Conservation (phyloP, 805 yeast species). For the Candida piceae region DNA sequence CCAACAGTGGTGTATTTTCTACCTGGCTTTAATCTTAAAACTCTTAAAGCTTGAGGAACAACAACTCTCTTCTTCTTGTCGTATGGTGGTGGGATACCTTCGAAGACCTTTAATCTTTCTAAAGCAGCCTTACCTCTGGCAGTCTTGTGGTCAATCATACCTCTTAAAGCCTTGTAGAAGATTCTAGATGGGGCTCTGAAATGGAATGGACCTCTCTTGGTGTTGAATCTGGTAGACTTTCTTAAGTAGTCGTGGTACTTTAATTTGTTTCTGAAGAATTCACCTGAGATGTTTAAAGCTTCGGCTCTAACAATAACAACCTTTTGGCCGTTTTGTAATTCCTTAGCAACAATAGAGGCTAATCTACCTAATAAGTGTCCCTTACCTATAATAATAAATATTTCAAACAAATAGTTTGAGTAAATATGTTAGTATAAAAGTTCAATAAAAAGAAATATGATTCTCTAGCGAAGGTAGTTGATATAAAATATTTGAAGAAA, state of each 20-base stretch:
- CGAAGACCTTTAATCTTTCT: constrained; percentile 98
- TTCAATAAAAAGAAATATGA: too few relatives aligned
- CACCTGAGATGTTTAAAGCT: constrained; percentile 98
- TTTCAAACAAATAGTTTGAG: neutral
- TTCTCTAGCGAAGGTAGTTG: too few relatives aligned
- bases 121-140: constrained; percentile 99
- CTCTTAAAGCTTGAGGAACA: constrained; percentile 99
- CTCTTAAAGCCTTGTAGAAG: constrained; percentile 99
- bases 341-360: constrained; percentile 98
- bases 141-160: constrained; percentile 99
- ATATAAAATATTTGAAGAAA: too few relatives aligned
- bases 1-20: constrained; percentile 99
- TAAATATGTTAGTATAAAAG: neutral
- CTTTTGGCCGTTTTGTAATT: constrained; percentile 96
- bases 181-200: constrained; percentile 99
- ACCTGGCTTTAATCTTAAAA: constrained; percentile 98
- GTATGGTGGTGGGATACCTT: constrained; percentile 99
- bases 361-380: constrained; percentile 99
- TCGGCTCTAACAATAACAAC: constrained; percentile 96
- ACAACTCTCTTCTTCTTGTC: constrained; percentile 99
- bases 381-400: constrained; percentile 52
- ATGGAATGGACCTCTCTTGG: constrained; percentile 99
- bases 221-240: constrained; percentile 98
- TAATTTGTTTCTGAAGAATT: constrained; percentile 99
- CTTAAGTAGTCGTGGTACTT: constrained; percentile 99